Evolutionary conservation across 108 stramenopile genomes (phyloP).

Genomic region (Aurantiochytrium sp.): DNA sequence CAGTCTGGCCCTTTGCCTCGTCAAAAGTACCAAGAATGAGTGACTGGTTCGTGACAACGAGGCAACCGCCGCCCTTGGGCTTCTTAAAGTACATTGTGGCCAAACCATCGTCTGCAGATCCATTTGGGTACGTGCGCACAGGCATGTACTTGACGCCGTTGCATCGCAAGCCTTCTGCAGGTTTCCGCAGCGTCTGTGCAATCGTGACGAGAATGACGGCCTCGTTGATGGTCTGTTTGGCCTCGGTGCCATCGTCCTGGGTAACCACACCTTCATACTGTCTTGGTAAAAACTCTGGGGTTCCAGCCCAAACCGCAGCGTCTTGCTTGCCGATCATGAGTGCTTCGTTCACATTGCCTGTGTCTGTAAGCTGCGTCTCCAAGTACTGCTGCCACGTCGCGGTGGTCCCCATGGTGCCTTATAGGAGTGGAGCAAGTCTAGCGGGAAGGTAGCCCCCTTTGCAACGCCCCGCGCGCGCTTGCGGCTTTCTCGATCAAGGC

Average conservation of each 20-base stretch:
- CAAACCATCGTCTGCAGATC: not conserved
- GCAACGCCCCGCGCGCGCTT: no score
- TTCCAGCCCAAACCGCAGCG: not conserved
- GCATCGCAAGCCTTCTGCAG: not conserved
- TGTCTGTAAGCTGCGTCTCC: not conserved
- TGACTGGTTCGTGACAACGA: conserved; percentile 1
- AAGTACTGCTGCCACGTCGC: conserved; percentile 14
- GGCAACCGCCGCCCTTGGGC: conserved; percentile 13
- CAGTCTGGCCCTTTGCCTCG: conserved; percentile 1
- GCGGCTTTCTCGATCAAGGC: no score
- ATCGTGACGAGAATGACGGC: not conserved
- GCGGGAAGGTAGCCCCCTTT: no score
- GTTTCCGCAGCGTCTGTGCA: not conserved
- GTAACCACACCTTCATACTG: not conserved
- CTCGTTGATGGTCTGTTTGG: conserved; percentile 15
- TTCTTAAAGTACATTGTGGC: conserved; percentile 13
- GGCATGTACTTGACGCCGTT: conserved; percentile 19
- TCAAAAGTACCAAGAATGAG: conserved; percentile 6
- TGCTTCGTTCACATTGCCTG: not conserved
- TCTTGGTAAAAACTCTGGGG: not conserved
- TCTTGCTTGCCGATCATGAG: conserved; percentile 6
- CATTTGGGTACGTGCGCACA: not conserved
- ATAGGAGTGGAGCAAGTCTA: no score
- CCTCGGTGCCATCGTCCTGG: conserved; percentile 16
- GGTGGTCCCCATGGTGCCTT: not conserved